Evolutionary conservation across 129 eudicot genomes (phyloP).

Genomic region (Chrysanthemum makinoi): DNA sequence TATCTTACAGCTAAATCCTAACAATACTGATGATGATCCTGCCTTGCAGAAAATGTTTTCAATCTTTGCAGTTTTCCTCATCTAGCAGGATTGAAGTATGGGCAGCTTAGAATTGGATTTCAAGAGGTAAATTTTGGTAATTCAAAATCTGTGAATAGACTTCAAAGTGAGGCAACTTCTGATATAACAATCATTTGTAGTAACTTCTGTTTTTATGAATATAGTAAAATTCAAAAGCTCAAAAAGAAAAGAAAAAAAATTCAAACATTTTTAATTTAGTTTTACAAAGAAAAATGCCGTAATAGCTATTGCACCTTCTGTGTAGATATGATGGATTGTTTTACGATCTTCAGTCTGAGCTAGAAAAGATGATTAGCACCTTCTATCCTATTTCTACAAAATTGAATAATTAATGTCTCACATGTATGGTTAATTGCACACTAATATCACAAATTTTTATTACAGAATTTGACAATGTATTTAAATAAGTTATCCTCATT

Average conservation of each 20-base stretch:
- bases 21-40: slow-evolving; percentile 21
- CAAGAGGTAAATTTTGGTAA: slow-evolving; percentile 57
- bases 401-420: background rate
- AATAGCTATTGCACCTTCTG: background rate
- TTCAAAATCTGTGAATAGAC: slow-evolving; percentile 1
- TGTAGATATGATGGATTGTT: background rate
- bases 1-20: slow-evolving; percentile 16
- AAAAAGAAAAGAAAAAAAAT: too few species aligned
- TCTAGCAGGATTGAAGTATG: slow-evolving; percentile 62
- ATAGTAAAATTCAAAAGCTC: too few species aligned
- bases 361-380: slow-evolving; percentile 13
- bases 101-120: slow-evolving; percentile 72
- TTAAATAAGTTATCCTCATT: too few species aligned
- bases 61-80: slow-evolving; percentile 79
- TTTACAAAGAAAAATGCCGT: too few species aligned
- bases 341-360: background rate
- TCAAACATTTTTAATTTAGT: too few species aligned
- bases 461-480: too few species aligned
- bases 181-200: too few species aligned
- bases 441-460: background rate
- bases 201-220: too few species aligned
- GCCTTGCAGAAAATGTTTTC: slow-evolving; percentile 90
- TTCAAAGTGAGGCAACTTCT: background rate
- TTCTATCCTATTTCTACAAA: background rate
- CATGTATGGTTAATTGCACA: background rate